Evolutionary conservation across 108 stramenopile species (phyloP).

Genomic region (Stephanodiscus triporus): DNA sequence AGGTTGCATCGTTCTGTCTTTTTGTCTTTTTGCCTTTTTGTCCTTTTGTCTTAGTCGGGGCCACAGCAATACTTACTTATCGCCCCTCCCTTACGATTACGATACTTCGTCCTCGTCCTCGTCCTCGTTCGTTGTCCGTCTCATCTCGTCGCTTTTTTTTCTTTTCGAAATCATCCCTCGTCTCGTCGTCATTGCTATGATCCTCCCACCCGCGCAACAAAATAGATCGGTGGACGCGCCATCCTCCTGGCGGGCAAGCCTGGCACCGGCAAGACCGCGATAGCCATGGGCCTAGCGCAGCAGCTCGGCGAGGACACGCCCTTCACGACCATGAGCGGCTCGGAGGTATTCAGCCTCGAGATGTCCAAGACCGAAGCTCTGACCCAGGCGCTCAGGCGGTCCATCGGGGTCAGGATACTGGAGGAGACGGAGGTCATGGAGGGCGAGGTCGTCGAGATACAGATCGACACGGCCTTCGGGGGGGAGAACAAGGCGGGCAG

Average conservation of each 20-base stretch:
- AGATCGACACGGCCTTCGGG: slow-evolving; percentile 75
- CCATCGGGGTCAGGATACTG: slow-evolving; percentile 94
- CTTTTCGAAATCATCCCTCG: too few species aligned
- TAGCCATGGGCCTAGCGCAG: slow-evolving; percentile 92
- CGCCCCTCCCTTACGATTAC: too few species aligned
- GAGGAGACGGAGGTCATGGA: slow-evolving; percentile 99
- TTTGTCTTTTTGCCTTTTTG: neutral
- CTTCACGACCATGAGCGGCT: slow-evolving; percentile 95
- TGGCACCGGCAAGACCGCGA: slow-evolving; percentile 92
- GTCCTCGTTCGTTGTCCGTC: too few species aligned
- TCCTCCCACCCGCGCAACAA: too few species aligned
- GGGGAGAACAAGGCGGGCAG: slow-evolving; percentile 29
- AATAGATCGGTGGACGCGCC: slow-evolving; percentile 90
- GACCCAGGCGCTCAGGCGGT: slow-evolving; percentile 97
- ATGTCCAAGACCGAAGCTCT: slow-evolving; percentile 99
- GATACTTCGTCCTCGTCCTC: too few species aligned
- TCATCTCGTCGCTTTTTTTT: too few species aligned
- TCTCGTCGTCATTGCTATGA: slow-evolving; percentile 1
- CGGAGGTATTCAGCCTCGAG: slow-evolving; percentile 97
- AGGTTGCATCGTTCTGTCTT: neutral
- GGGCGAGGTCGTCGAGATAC: slow-evolving; percentile 99
- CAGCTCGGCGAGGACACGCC: slow-evolving; percentile 94
- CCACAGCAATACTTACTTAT: too few species aligned
- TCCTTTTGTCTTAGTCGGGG: too few species aligned
- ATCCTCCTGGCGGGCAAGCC: slow-evolving; percentile 92